Conservation (phyloP, 129 eudicot species). For the Ambrosia artemisiifolia region DNA sequence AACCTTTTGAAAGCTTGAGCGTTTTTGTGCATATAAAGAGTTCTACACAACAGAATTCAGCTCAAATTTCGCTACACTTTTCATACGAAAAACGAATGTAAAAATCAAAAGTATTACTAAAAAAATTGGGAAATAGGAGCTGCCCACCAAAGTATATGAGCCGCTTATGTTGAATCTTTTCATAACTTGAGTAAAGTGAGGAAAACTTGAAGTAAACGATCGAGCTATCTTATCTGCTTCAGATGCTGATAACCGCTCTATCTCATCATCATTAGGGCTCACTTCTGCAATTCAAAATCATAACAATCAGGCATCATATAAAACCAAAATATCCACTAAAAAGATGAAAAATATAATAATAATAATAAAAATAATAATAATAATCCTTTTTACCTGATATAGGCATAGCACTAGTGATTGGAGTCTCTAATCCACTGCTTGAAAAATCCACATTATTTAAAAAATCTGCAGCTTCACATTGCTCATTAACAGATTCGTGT, state of each 20-base stretch:
- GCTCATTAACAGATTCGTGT: slow-evolving; percentile 26
- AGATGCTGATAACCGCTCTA: slow-evolving; percentile 39
- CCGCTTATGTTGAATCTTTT: slow-evolving; percentile 80
- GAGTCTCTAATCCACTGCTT: slow-evolving; percentile 29
- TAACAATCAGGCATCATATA: slow-evolving; percentile 4
- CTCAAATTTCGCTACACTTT: too few species aligned
- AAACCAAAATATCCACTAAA: slow-evolving; percentile 2
- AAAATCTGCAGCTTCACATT: slow-evolving; percentile 28
- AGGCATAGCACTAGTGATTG: slow-evolving; percentile 47
- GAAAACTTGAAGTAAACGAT: slow-evolving; percentile 55
- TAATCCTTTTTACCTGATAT: slow-evolving; percentile 40
- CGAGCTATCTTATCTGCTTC: slow-evolving; percentile 75
- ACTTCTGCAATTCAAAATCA: slow-evolving; percentile 39
- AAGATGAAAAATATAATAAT: not conserved
- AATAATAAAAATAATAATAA: not conserved
- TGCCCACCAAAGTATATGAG: slow-evolving; percentile 68
- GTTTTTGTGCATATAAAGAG: too few species aligned
- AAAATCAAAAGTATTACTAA: too few species aligned
- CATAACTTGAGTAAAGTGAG: slow-evolving; percentile 66
- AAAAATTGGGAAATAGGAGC: not conserved
- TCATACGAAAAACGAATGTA: too few species aligned
- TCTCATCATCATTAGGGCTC: slow-evolving; percentile 22
- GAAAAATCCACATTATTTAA: slow-evolving; percentile 25
- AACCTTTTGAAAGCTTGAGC: too few species aligned
- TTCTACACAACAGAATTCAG: too few species aligned